A percentile compares a stretch with the other conserved stretches of the same genome.
phyloP scores from a whole-genome alignment of 768 basidiomycete species.

The Trametes cubensis region DNA sequence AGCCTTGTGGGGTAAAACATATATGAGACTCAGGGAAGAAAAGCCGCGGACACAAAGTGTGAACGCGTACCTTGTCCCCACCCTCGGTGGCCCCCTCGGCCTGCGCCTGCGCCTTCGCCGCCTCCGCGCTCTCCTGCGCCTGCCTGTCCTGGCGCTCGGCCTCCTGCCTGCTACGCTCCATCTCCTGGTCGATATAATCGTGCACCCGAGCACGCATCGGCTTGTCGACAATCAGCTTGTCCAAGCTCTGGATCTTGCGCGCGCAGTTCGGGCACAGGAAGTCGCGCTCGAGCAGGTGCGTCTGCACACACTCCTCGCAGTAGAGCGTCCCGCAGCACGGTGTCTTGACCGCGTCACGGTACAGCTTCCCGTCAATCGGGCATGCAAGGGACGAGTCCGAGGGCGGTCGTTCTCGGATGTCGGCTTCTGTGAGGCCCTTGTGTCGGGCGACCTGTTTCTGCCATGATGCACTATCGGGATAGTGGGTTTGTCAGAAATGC shows the following conservation, averaged over 20 bases:
- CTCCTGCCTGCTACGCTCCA: slow-evolving; percentile 77
- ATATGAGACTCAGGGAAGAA: not conserved
- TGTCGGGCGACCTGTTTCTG: slow-evolving; percentile 84
- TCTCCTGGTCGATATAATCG: slow-evolving; percentile 80
- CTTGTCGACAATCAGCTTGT: slow-evolving; percentile 82
- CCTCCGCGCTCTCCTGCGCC: slow-evolving; percentile 16
- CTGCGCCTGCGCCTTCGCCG: not conserved
- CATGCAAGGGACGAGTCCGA: slow-evolving; percentile 81
- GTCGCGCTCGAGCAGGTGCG: slow-evolving; percentile 90
- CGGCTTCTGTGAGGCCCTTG: slow-evolving; percentile 82
- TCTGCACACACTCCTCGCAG: slow-evolving; percentile 98
- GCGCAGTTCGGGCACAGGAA: slow-evolving; percentile 92
- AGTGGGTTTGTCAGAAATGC: not conserved
- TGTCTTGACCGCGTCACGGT: slow-evolving; percentile 92
- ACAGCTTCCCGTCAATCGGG: slow-evolving; percentile 89
- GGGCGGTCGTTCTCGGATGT: slow-evolving; percentile 85
- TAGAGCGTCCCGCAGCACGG: slow-evolving; percentile 91
- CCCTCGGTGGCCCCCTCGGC: slow-evolving; percentile 2
- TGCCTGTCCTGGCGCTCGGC: slow-evolving; percentile 34
- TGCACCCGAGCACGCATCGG: slow-evolving; percentile 74
- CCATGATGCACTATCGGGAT: slow-evolving; percentile 90
- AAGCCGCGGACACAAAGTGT: not conserved
- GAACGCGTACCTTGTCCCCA: slow-evolving; percentile 15
- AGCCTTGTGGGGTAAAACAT: not conserved
- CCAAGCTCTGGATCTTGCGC: slow-evolving; percentile 85